Conservation (phyloP, 345 rosid genomes). For the Lenwebbia sp. region DNA sequence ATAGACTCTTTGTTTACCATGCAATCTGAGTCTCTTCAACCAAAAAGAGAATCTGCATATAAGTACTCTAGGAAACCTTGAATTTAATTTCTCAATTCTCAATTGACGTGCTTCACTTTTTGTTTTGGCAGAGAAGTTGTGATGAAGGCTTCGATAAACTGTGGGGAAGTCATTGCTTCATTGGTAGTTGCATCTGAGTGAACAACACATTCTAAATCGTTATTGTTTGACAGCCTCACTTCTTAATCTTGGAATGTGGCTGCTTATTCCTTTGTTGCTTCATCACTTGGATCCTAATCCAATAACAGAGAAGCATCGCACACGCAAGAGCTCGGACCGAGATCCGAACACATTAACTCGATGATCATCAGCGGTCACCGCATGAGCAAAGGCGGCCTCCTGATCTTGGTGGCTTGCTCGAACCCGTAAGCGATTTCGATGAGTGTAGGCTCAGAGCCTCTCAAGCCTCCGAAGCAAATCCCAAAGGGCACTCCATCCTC, state of each 20-base stretch:
- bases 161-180: too few species aligned
- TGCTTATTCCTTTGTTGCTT: background rate
- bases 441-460: constrained; percentile 55
- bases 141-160: background rate
- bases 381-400: constrained; percentile 35
- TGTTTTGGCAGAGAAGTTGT: background rate
- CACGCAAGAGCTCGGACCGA: background rate
- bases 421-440: constrained; percentile 65
- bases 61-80: background rate
- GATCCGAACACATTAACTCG: background rate
- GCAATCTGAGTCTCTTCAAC: background rate
- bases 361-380: background rate
- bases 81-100: background rate
- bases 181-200: background rate
- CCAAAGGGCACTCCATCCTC: constrained; percentile 52
- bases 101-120: background rate
- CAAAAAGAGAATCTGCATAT: background rate
- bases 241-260: background rate
- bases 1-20: background rate
- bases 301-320: background rate
- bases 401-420: constrained; percentile 52
- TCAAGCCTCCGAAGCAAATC: constrained; percentile 52
- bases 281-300: background rate
- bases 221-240: background rate
- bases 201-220: background rate